These are phyloP conservation scores for Rhamnella rubrinervis DNA, from an alignment of 331 rosid genomes.

Conservation along the genomic window DNA sequence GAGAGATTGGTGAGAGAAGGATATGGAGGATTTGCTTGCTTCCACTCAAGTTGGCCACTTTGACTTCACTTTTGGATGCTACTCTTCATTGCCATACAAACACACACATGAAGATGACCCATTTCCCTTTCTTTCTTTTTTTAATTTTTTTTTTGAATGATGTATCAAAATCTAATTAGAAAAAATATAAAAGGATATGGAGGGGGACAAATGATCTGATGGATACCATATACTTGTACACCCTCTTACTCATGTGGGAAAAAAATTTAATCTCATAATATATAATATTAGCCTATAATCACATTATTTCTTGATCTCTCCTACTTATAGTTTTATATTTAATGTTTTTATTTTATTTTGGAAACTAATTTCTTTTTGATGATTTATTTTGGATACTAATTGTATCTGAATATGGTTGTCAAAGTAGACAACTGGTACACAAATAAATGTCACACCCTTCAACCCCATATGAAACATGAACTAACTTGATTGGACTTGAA, in stretches of 20 bases:
- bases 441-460: background rate
- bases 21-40: constrained; percentile 60
- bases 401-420: background rate
- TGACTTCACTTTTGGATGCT: constrained; percentile 60
- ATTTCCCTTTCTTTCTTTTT: constrained; percentile 11
- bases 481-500: constrained; percentile 16
- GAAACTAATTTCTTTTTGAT: too few species aligned
- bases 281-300: constrained; percentile 30
- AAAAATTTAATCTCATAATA: background rate
- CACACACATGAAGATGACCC: constrained; percentile 49
- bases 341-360: background rate
- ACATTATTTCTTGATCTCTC: too few species aligned
- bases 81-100: constrained; percentile 40
- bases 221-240: constrained; percentile 53
- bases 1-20: constrained; percentile 65
- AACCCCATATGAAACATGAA: constrained; percentile 1
- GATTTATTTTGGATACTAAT: background rate
- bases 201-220: too few species aligned
- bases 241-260: constrained; percentile 27
- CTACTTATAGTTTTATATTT: background rate
- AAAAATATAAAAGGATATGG: too few species aligned
- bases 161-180: too few species aligned
- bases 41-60: constrained; percentile 75
- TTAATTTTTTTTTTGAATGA: constrained; percentile 1
- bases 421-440: background rate